Percentiles rank a stretch among this genome's conserved stretches.
Evolutionary conservation across 2,329 filamentous ascomycete species (phyloP).

Genomic region (Hirsutella rhossiliensis): DNA sequence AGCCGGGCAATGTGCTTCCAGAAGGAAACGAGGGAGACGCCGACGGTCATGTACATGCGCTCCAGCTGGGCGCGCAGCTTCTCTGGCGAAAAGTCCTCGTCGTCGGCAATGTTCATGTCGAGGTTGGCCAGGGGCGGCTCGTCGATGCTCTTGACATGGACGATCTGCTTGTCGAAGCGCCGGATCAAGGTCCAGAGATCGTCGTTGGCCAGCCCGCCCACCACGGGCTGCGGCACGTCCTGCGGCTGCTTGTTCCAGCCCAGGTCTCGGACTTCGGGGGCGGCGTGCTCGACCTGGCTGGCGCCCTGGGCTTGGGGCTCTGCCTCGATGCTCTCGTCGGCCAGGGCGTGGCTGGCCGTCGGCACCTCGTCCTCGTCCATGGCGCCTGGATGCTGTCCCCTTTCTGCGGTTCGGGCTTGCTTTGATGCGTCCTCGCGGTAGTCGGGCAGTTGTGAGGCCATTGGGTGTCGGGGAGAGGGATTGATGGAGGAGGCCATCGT

Average conservation of each 20-base stretch:
- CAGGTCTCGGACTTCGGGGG: slow-evolving; percentile 47
- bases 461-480: too few species aligned
- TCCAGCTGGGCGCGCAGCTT: slow-evolving; percentile 70
- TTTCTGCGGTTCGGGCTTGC: too few species aligned
- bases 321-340: slow-evolving; percentile 14
- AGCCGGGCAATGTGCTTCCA: slow-evolving; percentile 66
- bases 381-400: too few species aligned
- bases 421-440: too few species aligned
- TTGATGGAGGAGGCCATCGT: too few species aligned
- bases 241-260: slow-evolving; percentile 56
- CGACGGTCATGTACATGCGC: slow-evolving; percentile 69
- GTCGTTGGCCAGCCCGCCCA: slow-evolving; percentile 59
- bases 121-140: slow-evolving; percentile 46
- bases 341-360: slow-evolving; percentile 24
- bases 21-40: slow-evolving; percentile 51
- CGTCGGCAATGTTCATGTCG: slow-evolving; percentile 69
- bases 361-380: slow-evolving; percentile 15
- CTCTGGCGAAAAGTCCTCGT: slow-evolving; percentile 76
- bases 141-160: slow-evolving; percentile 54
- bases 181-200: slow-evolving; percentile 61
- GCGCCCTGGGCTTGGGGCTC: slow-evolving; percentile 28
- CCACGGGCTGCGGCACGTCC: slow-evolving; percentile 44
- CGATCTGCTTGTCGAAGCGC: slow-evolving; percentile 61
- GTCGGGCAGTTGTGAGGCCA: too few species aligned
- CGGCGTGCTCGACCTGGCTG: slow-evolving; percentile 33